Evolutionary conservation across 768 basidiomycete species (phyloP).

Genomic region (Tricholoma bakamatsutake): DNA sequence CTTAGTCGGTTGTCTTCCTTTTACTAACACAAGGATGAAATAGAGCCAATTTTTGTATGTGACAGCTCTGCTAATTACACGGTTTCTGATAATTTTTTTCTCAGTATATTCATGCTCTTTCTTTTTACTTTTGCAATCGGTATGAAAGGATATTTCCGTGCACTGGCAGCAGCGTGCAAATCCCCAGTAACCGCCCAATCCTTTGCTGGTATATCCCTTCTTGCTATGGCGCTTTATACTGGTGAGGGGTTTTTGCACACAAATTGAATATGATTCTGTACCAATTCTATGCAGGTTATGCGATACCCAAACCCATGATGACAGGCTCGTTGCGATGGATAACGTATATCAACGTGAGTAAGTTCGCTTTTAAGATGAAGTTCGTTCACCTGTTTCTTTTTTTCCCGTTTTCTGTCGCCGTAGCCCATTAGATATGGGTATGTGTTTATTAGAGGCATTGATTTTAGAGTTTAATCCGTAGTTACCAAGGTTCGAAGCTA

Average conservation of each 20-base stretch:
- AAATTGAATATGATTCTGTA: background rate
- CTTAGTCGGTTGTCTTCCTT: background rate
- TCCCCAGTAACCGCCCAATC: constrained; percentile 58
- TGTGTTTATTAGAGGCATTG: background rate
- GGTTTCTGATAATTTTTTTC: background rate
- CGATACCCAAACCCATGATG: constrained; percentile 1
- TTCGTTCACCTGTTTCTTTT: background rate
- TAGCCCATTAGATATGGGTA: constrained; percentile 58
- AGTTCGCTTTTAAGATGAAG: background rate
- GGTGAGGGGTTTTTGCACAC: background rate
- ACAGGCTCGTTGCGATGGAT: constrained; percentile 2
- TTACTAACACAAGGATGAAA: background rate
- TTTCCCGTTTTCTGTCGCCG: constrained; percentile 14
- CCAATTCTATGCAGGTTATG: background rate
- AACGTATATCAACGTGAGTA: constrained; percentile 43
- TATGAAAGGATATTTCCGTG: constrained; percentile 76
- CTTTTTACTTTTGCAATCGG: constrained; percentile 49
- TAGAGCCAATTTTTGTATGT: constrained; percentile 54
- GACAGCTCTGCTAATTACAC: background rate
- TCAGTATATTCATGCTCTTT: constrained; percentile 58
- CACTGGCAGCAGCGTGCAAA: constrained; percentile 53
- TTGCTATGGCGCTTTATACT: background rate
- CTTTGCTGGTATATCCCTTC: constrained; percentile 20
- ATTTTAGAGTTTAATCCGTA: background rate
- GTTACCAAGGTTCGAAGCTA: constrained; percentile 46